Base-by-base conservation (phyloP, 2,329 filamentous ascomycete genomes). In the Cercospora beticola region DNA sequence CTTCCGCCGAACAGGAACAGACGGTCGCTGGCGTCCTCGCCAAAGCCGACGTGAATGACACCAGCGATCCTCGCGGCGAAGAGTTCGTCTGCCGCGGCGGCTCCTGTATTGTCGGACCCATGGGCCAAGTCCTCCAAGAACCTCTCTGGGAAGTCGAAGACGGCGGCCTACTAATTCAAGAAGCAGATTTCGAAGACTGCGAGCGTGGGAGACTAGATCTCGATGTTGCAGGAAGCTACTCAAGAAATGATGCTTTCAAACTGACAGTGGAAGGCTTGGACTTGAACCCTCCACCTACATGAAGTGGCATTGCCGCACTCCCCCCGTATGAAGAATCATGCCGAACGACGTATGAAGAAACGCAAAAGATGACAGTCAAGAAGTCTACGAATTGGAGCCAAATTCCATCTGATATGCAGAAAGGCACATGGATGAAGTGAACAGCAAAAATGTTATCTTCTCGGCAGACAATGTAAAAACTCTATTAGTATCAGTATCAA, bases 161-260 rank as follows among this genome's bases (percentile, higher is more conserved):
- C 65, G 84, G 87, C 4, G 86, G 88, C 0, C 78, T 97, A 31
- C 81, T 93, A 62, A 86, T 87, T 36, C 85, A 87, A 0, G 92
- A 95, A 71, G 89, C 94, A 3, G 93, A 97, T 76, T 90, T 97
- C 75, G 91, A 96, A 59, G 93, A 97, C 73, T 97, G 94, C 74
- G 87, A 93, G 72, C 85, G 92, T 9, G 94, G 93, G 0, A 83
- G 92, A 63, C 78, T 97, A 72, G 93, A 97, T 78, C 79, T 97
- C 58, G 94, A 97, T 82, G 89, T 92, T 43, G 92, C 88, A 2
- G 94, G 94, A 0, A 93, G 90, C 76, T 97, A 97, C 79, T 94
- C 92, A 2, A 86, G 93, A 78, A 91, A 86, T 70, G 89, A 90
- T 76, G 82, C 86, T 16, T 90, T 90, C 76, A 83, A 84, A 71